A percentile compares a stretch with the other conserved stretches of the same genome.
Conservation (phyloP, 2,329 filamentous ascomycete genomes). For the Tothia fuscella region DNA sequence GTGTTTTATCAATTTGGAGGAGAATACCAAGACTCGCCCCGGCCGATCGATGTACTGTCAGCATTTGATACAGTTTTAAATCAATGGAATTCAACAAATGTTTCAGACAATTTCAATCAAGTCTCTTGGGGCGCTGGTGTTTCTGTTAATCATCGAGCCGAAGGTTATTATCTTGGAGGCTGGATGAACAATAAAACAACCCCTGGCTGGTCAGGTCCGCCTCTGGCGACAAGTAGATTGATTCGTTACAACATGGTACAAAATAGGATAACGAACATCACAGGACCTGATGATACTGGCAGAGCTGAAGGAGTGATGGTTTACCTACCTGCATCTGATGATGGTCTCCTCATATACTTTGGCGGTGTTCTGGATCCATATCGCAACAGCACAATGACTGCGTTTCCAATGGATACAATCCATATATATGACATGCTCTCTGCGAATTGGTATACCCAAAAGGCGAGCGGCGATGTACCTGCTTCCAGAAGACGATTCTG, state of each 20-base stretch:
- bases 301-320: slow-evolving; percentile 50
- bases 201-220: slow-evolving; percentile 37
- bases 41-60: slow-evolving; percentile 29
- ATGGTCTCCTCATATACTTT: slow-evolving; percentile 49
- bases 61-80: slow-evolving; percentile 46
- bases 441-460: slow-evolving; percentile 49
- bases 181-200: slow-evolving; percentile 46
- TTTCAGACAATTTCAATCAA: slow-evolving; percentile 26
- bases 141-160: slow-evolving; percentile 40
- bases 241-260: slow-evolving; percentile 45
- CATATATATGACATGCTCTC: slow-evolving; percentile 50
- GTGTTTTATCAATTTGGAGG: slow-evolving; percentile 52
- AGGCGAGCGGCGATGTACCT: slow-evolving; percentile 42
- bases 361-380: slow-evolving; percentile 43
- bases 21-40: slow-evolving; percentile 34
- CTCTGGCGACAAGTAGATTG: slow-evolving; percentile 39
- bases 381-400: slow-evolving; percentile 35
- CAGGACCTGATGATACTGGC: slow-evolving; percentile 40
- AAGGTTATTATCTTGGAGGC: slow-evolving; percentile 52
- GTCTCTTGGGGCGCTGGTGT: slow-evolving; percentile 47
- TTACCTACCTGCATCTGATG: slow-evolving; percentile 48
- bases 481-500: slow-evolving; percentile 46
- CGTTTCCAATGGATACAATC: slow-evolving; percentile 22
- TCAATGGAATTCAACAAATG: slow-evolving; percentile 39
- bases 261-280: slow-evolving; percentile 40